Conservation (phyloP, 2,329 filamentous ascomycete genomes). For the Calonectria pseudoturangicola region DNA sequence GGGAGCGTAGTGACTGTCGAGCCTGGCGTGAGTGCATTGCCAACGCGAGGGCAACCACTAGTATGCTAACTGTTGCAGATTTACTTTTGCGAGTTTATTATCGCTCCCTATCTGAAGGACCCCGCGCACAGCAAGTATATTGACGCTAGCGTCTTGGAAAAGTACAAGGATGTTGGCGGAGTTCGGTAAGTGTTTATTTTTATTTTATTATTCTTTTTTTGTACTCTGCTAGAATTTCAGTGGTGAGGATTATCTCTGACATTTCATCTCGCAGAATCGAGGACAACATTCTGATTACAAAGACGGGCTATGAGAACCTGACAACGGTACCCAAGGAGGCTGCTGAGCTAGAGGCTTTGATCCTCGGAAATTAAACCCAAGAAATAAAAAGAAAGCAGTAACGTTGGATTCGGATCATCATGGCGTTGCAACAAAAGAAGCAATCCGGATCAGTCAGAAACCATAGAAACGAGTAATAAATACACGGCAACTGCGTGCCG, state of each 20-base stretch:
- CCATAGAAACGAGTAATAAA: conserved; percentile 33
- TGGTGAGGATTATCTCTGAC: conserved; percentile 47
- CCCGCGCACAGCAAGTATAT: conserved; percentile 85
- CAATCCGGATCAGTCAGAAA: conserved; percentile 5
- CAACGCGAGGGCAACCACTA: background rate
- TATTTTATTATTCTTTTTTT: no score
- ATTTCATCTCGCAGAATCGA: conserved; percentile 67
- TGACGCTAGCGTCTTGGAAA: conserved; percentile 81
- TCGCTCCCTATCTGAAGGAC: conserved; percentile 85
- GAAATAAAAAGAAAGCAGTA: background rate
- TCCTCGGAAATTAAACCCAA: conserved; percentile 45
- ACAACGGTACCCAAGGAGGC: conserved; percentile 83
- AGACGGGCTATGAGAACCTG: conserved; percentile 81
- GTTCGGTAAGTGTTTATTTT: conserved; percentile 71
- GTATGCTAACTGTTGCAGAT: conserved; percentile 68
- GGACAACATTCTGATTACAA: conserved; percentile 84
- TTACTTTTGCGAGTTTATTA: conserved; percentile 94
- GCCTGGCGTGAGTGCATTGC: conserved; percentile 80
- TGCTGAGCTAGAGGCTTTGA: conserved; percentile 73
- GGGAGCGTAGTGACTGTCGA: conserved; percentile 95
- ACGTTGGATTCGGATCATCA: conserved; percentile 4
- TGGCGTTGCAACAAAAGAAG: background rate
- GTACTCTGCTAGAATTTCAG: background rate
- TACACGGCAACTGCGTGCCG: background rate
- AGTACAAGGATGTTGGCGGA: conserved; percentile 89